Conservation (phyloP, 2,329 filamentous ascomycete species). For the Pestalotiopsis fici region DNA sequence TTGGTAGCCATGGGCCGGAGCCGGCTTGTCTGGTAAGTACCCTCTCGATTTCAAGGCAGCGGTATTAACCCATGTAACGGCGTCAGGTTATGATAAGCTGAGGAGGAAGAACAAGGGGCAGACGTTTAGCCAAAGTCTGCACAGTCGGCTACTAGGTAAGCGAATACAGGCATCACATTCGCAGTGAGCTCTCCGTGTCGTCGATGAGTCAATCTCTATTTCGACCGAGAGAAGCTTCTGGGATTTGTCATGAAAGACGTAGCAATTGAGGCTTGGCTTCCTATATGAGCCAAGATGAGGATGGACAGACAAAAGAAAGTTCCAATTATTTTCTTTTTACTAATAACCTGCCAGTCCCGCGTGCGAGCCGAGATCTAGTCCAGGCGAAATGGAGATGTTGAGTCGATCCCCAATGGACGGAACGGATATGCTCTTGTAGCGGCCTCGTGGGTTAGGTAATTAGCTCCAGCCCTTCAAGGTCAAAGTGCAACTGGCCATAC, state of each 20-base stretch:
- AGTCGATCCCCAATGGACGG: not conserved
- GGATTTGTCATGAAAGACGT: not conserved
- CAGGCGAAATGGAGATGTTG: not conserved
- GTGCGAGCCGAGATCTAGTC: not conserved
- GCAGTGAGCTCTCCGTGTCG: not conserved
- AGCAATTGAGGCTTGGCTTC: not conserved
- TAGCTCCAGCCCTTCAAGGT: not conserved
- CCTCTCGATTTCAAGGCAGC: not conserved
- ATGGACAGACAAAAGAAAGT: not conserved
- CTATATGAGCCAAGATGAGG: not conserved
- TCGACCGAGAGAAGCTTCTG: not conserved
- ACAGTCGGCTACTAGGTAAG: not conserved
- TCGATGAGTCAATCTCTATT: not conserved
- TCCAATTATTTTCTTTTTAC: not conserved
- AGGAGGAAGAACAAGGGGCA: not conserved
- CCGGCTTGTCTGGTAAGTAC: not conserved
- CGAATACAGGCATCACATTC: not conserved
- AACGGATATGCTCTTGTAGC: not conserved
- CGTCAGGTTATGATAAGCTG: not conserved
- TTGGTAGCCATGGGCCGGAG: conserved; percentile 31
- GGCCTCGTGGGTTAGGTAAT: conserved; percentile 6
- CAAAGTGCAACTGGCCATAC: not conserved
- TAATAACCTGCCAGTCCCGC: no score
- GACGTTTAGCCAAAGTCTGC: not conserved
- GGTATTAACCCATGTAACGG: not conserved